These are phyloP conservation scores for Podila horticola DNA, from an alignment of 192 early-diverging fungal genomes.

Conservation along the genomic window DNA sequence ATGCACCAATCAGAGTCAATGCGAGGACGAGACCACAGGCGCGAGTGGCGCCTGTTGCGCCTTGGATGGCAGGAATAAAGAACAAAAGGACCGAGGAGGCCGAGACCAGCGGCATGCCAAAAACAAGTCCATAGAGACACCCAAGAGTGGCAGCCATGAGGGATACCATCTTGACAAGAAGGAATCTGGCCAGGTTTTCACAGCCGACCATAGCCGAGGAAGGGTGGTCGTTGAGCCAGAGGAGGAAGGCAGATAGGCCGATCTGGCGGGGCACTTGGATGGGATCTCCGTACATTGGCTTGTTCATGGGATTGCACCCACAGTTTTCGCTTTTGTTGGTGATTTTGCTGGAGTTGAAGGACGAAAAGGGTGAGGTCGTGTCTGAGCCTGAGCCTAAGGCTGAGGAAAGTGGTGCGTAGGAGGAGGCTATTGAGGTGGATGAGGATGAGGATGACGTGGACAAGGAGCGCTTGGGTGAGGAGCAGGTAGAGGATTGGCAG, in stretches of 20 bases:
- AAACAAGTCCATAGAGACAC: constrained; percentile 41
- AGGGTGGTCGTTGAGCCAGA: constrained; percentile 11
- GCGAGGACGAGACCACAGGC: constrained; percentile 28
- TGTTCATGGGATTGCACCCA: no score
- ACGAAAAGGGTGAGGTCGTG: no score
- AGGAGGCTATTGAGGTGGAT: no score
- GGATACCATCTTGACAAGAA: constrained; percentile 3
- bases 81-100: constrained; percentile 29
- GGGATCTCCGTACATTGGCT: not conserved
- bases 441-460: no score
- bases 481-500: no score
- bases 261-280: not conserved
- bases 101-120: constrained; percentile 25
- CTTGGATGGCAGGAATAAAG: constrained; percentile 43
- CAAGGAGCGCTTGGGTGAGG: no score
- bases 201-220: not conserved
- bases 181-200: not conserved
- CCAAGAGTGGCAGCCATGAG: constrained; percentile 33
- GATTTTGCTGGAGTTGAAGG: no score
- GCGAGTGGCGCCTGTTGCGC: constrained; percentile 38
- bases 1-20: constrained; percentile 4
- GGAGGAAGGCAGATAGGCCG: not conserved
- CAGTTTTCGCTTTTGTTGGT: no score
- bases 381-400: no score
- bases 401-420: no score